Conservation (phyloP, 371 early-diverging fungal genomes). For the Mortierella sp. region DNA sequence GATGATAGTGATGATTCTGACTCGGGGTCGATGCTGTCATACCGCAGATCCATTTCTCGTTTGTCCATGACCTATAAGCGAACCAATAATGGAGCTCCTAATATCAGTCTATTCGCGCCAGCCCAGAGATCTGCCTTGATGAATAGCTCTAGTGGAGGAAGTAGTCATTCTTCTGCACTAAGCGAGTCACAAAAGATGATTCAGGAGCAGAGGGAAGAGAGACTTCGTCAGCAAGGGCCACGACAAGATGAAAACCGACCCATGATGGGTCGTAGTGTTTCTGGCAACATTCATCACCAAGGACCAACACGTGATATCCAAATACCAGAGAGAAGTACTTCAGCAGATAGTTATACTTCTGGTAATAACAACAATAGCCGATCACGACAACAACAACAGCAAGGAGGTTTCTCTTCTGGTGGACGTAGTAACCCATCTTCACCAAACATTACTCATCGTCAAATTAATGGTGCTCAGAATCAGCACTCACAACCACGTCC, state of each 20-base stretch:
- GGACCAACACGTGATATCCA: neutral
- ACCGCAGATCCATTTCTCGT: slow-evolving; percentile 44
- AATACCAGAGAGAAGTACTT: slow-evolving; percentile 44
- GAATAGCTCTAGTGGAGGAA: slow-evolving; percentile 10
- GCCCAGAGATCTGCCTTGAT: slow-evolving; percentile 46
- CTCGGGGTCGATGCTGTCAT: slow-evolving; percentile 45
- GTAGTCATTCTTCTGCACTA: slow-evolving; percentile 10
- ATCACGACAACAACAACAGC: slow-evolving; percentile 13
- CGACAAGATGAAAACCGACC: slow-evolving; percentile 32
- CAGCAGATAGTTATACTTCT: slow-evolving; percentile 24
- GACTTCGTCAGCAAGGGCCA: slow-evolving; percentile 43
- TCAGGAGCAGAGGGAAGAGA: slow-evolving; percentile 53
- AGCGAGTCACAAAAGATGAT: slow-evolving; percentile 53
- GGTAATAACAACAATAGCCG: slow-evolving; percentile 12
- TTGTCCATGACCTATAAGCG: slow-evolving; percentile 46
- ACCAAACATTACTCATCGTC: slow-evolving; percentile 30
- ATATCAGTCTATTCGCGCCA: slow-evolving; percentile 51
- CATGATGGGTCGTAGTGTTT: slow-evolving; percentile 13
- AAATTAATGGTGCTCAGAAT: slow-evolving; percentile 20
- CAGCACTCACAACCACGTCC: slow-evolving; percentile 21
- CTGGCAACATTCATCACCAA: slow-evolving; percentile 7
- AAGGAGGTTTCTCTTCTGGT: slow-evolving; percentile 14
- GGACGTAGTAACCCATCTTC: slow-evolving; percentile 37
- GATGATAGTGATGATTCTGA: slow-evolving; percentile 56
- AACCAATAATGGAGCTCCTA: slow-evolving; percentile 35